Conservation (phyloP, 306 rosid genomes). For the Hippophae rhamnoides region DNA sequence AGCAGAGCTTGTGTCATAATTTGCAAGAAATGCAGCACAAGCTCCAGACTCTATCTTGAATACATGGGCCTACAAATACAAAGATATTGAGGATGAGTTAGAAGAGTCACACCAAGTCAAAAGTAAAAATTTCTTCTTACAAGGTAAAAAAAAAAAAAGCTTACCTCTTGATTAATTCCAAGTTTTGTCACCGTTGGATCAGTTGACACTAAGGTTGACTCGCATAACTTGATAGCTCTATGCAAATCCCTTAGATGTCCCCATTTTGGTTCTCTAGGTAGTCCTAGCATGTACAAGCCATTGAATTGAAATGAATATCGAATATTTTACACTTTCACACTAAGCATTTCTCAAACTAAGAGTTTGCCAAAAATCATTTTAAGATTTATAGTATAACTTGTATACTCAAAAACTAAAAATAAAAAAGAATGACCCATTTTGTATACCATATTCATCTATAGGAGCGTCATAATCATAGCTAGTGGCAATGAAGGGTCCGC, state of each 20-base stretch:
- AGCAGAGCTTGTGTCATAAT: constrained; percentile 42
- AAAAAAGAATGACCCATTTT: background rate
- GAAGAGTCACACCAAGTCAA: background rate
- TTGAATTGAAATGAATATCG: too few species aligned
- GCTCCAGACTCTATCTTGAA: constrained; percentile 42
- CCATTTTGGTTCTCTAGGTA: constrained; percentile 78
- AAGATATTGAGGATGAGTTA: constrained; percentile 6
- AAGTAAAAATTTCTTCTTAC: constrained; percentile 4
- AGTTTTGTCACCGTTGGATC: constrained; percentile 62
- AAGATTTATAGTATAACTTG: too few species aligned
- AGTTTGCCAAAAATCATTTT: too few species aligned
- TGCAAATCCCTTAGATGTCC: constrained; percentile 87
- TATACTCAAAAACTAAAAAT: too few species aligned
- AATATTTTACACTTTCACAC: too few species aligned
- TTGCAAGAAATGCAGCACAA: constrained; percentile 85
- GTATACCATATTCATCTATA: constrained; percentile 68
- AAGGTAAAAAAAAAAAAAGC: background rate
- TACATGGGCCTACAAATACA: constrained; percentile 53
- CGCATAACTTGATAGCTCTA: constrained; percentile 68
- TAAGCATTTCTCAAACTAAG: too few species aligned
- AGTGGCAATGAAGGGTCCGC: constrained; percentile 72
- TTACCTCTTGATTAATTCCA: constrained; percentile 69
- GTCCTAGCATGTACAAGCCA: constrained; percentile 33
- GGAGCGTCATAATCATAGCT: constrained; percentile 88
- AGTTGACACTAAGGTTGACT: constrained; percentile 54